These are phyloP conservation scores for Fusarium sp. DNA, from an alignment of 2,329 filamentous ascomycete species.

Conservation along the genomic window DNA sequence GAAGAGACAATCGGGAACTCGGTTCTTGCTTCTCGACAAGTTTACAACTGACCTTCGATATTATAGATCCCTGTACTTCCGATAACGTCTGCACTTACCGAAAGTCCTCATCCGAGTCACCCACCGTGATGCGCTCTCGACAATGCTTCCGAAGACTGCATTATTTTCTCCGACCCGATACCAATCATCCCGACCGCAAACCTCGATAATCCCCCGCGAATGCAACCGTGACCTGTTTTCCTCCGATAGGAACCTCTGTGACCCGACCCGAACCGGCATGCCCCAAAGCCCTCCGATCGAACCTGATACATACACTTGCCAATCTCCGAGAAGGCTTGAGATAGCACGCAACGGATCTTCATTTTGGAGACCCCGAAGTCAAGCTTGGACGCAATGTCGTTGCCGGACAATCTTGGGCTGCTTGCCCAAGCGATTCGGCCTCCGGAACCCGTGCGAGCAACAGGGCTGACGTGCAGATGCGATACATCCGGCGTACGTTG, in stretches of 20 bases:
- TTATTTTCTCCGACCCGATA: neutral
- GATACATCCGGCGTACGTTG: neutral
- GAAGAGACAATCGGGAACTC: fast-evolving
- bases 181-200: neutral
- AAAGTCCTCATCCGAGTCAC: neutral
- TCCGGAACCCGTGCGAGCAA: neutral
- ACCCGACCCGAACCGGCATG: neutral
- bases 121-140: neutral
- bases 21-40: too few species aligned
- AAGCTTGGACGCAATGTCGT: neutral
- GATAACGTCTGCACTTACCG: too few species aligned
- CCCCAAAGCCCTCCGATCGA: neutral
- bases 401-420: neutral
- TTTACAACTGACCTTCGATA: neutral
- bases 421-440: neutral
- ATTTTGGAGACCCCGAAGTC: neutral
- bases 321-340: neutral
- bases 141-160: neutral
- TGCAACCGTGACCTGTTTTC: neutral
- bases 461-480: neutral
- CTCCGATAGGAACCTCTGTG: neutral
- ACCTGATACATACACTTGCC: neutral
- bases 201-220: neutral
- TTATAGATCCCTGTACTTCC: fast-evolving
- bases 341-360: neutral